Conservation (phyloP, 306 rosid genomes). For the Malus asiatica region DNA sequence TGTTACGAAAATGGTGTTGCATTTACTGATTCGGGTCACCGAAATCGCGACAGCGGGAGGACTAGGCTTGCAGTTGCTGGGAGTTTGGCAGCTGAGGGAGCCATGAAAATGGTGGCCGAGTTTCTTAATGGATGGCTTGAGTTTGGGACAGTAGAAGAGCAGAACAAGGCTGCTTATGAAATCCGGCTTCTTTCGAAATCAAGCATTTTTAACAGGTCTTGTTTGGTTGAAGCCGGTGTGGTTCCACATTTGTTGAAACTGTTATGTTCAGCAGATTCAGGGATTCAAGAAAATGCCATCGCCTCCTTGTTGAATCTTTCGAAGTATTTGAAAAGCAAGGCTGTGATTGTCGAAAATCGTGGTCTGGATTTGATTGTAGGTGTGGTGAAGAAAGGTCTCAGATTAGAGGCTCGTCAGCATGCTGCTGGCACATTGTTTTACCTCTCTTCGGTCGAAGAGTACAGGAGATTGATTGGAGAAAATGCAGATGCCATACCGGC, state of each 20-base stretch:
- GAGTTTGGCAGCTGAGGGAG: slow-evolving; percentile 45
- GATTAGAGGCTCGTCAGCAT: slow-evolving; percentile 44
- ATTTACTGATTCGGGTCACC: slow-evolving; percentile 19
- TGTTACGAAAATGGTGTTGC: slow-evolving; percentile 45
- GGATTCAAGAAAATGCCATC: slow-evolving; percentile 56
- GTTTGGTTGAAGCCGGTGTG: slow-evolving; percentile 60
- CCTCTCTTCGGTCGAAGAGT: slow-evolving; percentile 54
- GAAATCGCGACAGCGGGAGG: slow-evolving; percentile 30
- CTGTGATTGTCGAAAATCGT: slow-evolving; percentile 34
- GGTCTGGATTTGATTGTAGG: slow-evolving; percentile 48
- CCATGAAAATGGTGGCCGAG: slow-evolving; percentile 36
- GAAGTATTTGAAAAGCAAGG: slow-evolving; percentile 45
- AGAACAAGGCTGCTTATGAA: slow-evolving; percentile 52
- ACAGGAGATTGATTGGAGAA: slow-evolving; percentile 44
- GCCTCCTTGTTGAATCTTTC: slow-evolving; percentile 75
- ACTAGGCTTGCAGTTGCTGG: slow-evolving; percentile 16
- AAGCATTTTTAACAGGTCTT: slow-evolving; percentile 60
- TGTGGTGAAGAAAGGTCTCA: slow-evolving; percentile 46
- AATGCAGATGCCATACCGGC: slow-evolving; percentile 50
- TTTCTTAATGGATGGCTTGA: slow-evolving; percentile 30
- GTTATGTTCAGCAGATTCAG: slow-evolving; percentile 24
- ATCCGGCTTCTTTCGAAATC: slow-evolving; percentile 61
- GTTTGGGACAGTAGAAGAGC: slow-evolving; percentile 25
- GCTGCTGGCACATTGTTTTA: slow-evolving; percentile 69
- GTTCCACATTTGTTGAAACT: slow-evolving; percentile 43